Conservation (phyloP, 2,329 filamentous ascomycete species). For the Aspergillus versicolor region DNA sequence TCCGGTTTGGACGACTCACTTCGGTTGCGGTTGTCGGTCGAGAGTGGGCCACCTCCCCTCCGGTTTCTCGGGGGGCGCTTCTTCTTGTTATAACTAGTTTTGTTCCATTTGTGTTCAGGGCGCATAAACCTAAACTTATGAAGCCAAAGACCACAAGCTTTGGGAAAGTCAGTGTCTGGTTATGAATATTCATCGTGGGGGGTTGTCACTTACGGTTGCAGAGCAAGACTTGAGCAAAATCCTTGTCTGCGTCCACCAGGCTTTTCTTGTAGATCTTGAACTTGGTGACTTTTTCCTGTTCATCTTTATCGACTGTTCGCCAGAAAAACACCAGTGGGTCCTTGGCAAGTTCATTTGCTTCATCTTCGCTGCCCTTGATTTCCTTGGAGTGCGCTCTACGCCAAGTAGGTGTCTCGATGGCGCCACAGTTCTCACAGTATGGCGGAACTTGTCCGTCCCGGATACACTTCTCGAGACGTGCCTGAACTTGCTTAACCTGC, state of each 20-base stretch:
- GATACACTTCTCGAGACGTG: constrained; percentile 59
- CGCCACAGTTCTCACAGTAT: constrained; percentile 89
- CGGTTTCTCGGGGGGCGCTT: constrained; percentile 39
- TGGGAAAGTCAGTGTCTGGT: constrained; percentile 9
- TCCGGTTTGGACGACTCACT: constrained; percentile 28
- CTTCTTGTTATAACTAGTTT: constrained; percentile 46
- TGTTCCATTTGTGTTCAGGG: constrained; percentile 80
- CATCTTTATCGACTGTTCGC: constrained; percentile 63
- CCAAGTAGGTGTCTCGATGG: constrained; percentile 96
- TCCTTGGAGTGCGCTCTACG: constrained; percentile 86
- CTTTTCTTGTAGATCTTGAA: constrained; percentile 77
- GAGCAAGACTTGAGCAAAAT: constrained; percentile 71
- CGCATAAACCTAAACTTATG: constrained; percentile 83
- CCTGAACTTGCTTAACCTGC: constrained; percentile 61
- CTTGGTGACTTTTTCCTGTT: constrained; percentile 60
- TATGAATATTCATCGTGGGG: background rate
- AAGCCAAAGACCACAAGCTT: constrained; percentile 90
- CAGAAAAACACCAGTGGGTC: constrained; percentile 74
- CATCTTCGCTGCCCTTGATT: constrained; percentile 66
- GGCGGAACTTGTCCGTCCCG: constrained; percentile 80
- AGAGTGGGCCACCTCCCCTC: constrained; percentile 34
- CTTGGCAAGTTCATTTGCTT: constrained; percentile 70
- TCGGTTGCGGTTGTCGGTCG: constrained; percentile 32
- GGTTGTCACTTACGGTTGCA: constrained; percentile 74
- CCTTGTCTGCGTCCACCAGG: constrained; percentile 64